Evolutionary conservation across 1,139 yeast genomes (phyloP).

Genomic region (Scheffersomyces cryptocercus): DNA sequence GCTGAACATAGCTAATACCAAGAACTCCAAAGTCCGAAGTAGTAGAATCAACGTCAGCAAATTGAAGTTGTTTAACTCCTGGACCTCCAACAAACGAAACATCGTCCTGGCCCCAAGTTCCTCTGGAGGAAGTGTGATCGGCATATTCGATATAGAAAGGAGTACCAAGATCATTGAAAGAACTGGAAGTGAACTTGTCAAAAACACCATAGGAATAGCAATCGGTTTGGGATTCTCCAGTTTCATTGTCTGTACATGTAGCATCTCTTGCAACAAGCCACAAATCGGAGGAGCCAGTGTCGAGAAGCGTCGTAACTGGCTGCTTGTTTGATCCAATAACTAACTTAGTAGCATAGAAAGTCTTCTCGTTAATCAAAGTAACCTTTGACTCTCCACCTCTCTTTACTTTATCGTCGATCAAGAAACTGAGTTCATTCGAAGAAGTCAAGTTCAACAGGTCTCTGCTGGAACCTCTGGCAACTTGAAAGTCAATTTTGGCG

Average conservation of each 20-base stretch:
- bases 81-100: neutral
- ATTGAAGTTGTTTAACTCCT: constrained; percentile 10
- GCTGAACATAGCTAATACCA: constrained; percentile 17
- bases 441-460: neutral
- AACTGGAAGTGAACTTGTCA: neutral
- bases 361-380: constrained; percentile 4
- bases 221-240: neutral
- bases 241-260: neutral
- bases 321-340: neutral
- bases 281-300: constrained; percentile 24
- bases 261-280: constrained; percentile 11
- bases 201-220: neutral
- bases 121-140: neutral
- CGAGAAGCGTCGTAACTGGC: constrained; percentile 5
- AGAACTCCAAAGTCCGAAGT: constrained; percentile 14
- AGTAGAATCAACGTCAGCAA: constrained; percentile 15
- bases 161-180: neutral
- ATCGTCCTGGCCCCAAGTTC: neutral
- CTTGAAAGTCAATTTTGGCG: constrained; percentile 12
- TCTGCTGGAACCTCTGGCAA: constrained; percentile 2
- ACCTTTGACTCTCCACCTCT: neutral
- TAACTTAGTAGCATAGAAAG: neutral
- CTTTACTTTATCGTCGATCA: neutral
- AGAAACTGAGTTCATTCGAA: neutral
- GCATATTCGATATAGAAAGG: neutral